A percentile compares a stretch with the other conserved stretches of the same genome.
phyloP scores from a whole-genome alignment of 495 filamentous ascomycete genomes.

The Lasiosphaeris hirsuta region DNA sequence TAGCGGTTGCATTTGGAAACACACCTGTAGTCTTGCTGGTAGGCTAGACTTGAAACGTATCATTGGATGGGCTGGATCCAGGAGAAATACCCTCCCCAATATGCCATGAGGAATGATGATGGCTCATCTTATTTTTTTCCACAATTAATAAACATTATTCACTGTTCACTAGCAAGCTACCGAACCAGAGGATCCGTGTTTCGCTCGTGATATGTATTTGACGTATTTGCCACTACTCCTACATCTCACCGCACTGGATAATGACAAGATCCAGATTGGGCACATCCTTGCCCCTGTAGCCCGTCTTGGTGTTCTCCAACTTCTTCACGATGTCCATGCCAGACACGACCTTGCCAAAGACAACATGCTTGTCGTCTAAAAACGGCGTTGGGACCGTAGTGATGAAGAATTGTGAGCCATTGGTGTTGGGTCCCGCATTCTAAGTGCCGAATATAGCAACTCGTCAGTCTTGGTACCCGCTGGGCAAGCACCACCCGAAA shows the following conservation, averaged over 20 bases:
- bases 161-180: too few relatives aligned
- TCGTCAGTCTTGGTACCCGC: not conserved
- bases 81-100: too few relatives aligned
- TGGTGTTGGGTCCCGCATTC: conserved; percentile 92
- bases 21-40: too few relatives aligned
- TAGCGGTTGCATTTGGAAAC: too few relatives aligned
- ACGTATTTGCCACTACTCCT: conserved; percentile 18
- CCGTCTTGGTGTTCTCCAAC: conserved; percentile 84
- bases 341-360: conserved; percentile 87
- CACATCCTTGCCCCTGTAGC: conserved; percentile 64
- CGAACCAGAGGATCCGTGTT: not conserved
- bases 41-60: too few relatives aligned
- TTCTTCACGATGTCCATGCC: conserved; percentile 86
- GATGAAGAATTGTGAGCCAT: conserved; percentile 97
- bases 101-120: not conserved
- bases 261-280: conserved; percentile 84
- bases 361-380: conserved; percentile 92
- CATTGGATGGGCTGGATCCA: too few relatives aligned
- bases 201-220: not conserved
- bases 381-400: conserved; percentile 82
- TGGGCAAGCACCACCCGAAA: not conserved
- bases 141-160: not conserved
- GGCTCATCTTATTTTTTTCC: not conserved
- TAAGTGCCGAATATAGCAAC: conserved; percentile 29
- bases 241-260: conserved; percentile 88